Evolutionary conservation across 345 rosid species (phyloP).

Genomic region (Durio zibethinus): DNA sequence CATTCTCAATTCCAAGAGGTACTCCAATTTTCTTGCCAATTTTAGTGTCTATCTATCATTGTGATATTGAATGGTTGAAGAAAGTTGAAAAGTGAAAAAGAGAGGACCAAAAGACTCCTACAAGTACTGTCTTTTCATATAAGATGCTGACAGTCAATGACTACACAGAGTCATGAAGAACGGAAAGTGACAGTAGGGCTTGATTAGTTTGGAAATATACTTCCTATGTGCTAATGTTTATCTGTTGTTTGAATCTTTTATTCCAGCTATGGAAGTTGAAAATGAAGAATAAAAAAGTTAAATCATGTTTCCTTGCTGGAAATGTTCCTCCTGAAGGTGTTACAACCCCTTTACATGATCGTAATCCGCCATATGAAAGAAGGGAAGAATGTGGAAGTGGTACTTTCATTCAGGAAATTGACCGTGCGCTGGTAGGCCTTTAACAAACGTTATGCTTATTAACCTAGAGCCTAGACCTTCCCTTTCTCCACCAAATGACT

Average conservation of each 20-base stretch:
- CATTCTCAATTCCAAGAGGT: conserved; percentile 5
- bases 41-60: neutral
- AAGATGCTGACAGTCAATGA: neutral
- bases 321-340: neutral
- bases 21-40: neutral
- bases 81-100: neutral
- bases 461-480: neutral
- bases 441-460: neutral
- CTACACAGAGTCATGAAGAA: neutral
- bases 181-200: too few relatives aligned
- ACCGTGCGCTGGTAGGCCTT: neutral
- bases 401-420: neutral
- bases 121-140: too few relatives aligned
- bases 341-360: neutral
- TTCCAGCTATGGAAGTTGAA: conserved; percentile 6
- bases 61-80: neutral
- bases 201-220: neutral
- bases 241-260: neutral
- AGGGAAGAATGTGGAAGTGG: neutral
- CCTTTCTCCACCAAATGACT: neutral
- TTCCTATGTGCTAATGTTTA: neutral
- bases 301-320: neutral
- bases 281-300: neutral
- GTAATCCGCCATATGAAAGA: neutral
- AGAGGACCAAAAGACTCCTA: neutral